Percentiles rank a stretch among this genome's conserved stretches.
phyloP scores from a whole-genome alignment of 176 grass and related monocot species.

The Themeda triandra region DNA sequence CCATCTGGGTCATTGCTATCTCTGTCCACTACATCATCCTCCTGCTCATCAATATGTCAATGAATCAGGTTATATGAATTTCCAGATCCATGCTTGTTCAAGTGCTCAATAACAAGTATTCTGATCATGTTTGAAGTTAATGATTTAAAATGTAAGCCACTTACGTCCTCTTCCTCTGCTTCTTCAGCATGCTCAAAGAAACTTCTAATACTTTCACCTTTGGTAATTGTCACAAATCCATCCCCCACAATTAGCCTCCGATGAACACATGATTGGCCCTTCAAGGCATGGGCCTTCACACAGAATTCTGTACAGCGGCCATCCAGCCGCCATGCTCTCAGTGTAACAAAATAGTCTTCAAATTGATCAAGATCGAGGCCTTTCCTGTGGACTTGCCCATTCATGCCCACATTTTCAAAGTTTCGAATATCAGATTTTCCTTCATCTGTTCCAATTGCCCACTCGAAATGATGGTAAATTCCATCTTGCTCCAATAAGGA shows the following conservation, averaged over 20 bases:
- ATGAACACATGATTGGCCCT: conserved; percentile 84
- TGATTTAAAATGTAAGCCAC: conserved; percentile 16
- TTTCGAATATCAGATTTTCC: conserved; percentile 71
- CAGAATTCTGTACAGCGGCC: conserved; percentile 50
- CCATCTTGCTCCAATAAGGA: conserved; percentile 46
- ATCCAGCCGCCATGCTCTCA: conserved; percentile 55
- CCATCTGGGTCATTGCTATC: conserved; percentile 76
- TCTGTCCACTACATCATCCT: conserved; percentile 83
- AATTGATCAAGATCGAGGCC: conserved; percentile 62
- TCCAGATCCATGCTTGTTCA: not conserved
- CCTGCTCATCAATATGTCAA: conserved; percentile 42
- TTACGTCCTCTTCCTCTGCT: conserved; percentile 93
- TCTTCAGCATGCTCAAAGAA: conserved; percentile 95
- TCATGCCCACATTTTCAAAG: conserved; percentile 80
- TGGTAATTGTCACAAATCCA: conserved; percentile 71
- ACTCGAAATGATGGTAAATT: conserved; percentile 79
- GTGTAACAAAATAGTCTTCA: conserved; percentile 57
- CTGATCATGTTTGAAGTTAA: not conserved
- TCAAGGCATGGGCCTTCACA: conserved; percentile 93
- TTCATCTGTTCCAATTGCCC: conserved; percentile 76
- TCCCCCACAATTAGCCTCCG: conserved; percentile 67
- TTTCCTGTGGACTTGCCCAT: conserved; percentile 44
- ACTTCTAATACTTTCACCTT: conserved; percentile 64
- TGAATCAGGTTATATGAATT: conserved; percentile 21
- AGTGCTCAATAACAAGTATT: not conserved